Evolutionary conservation across 169 alveolate genomes (phyloP), one percentile per base, ranked within the genome.

Genomic region (Babesia ovis): DNA sequence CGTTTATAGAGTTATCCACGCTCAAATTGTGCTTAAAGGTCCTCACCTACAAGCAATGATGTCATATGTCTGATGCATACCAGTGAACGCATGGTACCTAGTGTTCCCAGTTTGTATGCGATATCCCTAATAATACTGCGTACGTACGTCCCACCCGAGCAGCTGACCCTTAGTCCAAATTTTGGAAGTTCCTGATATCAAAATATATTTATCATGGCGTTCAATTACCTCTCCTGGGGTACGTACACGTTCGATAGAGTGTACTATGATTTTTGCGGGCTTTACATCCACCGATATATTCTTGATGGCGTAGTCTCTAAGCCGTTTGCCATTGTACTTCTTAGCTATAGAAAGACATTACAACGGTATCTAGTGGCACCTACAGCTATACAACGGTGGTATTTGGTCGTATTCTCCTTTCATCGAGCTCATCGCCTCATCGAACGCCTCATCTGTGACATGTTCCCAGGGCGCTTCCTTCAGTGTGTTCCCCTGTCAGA

Each of bases 91-190:
- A 80, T 55, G 14, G 93, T 88, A 18, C 85, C 93, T 22, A 68
- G 35, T 0, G 88, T 70, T 53, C 83, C 83, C 6, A 88, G 50
- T 22, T 83, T 69, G 55, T 67, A 55, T 20, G 90, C 91, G 50
- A 88, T 62, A 41, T 88, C 93, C 27, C 90, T 54, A 57, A 88
- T 64, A 20, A 88, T 56, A 67, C 90, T 84, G 51, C 93, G 64
- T 62, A 88, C 83, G 72, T 88, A 88, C 25, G 91, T 88, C 18
- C 93, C 93, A 20, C 90, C 85, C 22, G 93, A 88, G 67, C 91
- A 60, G 39, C 62, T 53, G 22, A 84, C 80, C 32, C 77, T 42
- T 9, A 88, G 37, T 34, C 85, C 76, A 25, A 88, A 84, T 51
- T 81, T 56, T 32, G 93, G 93, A 6, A 88, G 25, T 31, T 32